phyloP scores from a whole-genome alignment of 306 rosid species.

The Fragaria iinumae region DNA sequence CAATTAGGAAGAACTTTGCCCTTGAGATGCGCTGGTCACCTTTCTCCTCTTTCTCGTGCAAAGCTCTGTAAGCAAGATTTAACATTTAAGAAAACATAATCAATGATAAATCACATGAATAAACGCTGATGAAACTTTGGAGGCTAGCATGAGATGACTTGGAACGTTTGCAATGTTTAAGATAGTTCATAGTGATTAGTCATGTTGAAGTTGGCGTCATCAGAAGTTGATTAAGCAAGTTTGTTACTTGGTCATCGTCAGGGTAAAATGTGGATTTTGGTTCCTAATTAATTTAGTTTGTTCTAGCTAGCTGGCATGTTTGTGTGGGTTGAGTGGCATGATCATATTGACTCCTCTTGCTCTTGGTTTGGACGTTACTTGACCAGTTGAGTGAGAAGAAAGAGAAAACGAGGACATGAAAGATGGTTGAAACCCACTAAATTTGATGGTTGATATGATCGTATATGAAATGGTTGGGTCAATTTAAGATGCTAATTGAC shows the following conservation, averaged over 20 bases:
- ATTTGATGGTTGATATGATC: too few species aligned
- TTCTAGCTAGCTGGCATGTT: not conserved
- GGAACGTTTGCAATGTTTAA: too few species aligned
- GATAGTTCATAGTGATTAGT: too few species aligned
- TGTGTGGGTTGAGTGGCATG: not conserved
- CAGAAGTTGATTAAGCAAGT: too few species aligned
- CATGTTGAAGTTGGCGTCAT: too few species aligned
- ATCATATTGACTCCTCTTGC: too few species aligned
- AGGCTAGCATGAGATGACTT: not conserved
- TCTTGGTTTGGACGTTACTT: not conserved
- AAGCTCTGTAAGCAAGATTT: slow-evolving; percentile 45
- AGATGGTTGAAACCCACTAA: not conserved
- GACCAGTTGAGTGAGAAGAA: not conserved
- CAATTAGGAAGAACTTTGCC: slow-evolving; percentile 67
- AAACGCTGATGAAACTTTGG: not conserved
- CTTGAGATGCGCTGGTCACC: slow-evolving; percentile 48
- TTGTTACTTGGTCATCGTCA: too few species aligned
- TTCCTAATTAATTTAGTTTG: not conserved
- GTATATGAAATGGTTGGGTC: not conserved
- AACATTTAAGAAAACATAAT: not conserved
- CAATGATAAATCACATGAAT: too few species aligned
- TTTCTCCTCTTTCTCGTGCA: slow-evolving; percentile 89
- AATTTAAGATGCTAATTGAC: not conserved
- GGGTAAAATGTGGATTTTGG: not conserved
- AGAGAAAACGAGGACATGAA: not conserved